Base-by-base conservation (phyloP, 129 eudicot species). In the Gnaphalium uliginosum region DNA sequence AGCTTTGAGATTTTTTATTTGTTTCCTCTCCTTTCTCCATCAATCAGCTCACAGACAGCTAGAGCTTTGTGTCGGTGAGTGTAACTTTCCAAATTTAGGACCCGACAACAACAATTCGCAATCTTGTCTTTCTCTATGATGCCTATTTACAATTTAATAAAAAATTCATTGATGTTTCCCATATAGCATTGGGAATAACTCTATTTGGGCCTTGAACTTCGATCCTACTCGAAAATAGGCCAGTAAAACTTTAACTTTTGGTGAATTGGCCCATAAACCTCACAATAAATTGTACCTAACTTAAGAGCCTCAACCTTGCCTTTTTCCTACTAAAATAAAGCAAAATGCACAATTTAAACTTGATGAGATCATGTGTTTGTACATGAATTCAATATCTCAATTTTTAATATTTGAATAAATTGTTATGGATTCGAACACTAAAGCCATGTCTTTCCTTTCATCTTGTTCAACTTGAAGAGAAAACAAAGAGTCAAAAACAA, bases 201-300 rank as follows among this genome's bases (percentile, higher is more conserved):
- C 37, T 33, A 64, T 4, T 78, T 79, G 78, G 78, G 83, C 78
- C 73, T 65, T 72, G 51, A 53, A 64, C 78, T 72, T 72, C 29
- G 68, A 57, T 37, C 62, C 78, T 64, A 72, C 23, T 62, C 37
- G 25, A 30, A 51, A 63, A 51, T 26, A 35, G 83, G 78, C 73
- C 60, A 26, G 26, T 19, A 35, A 64, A 19, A 21, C 15, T 39
- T 48, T 17, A 10, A 1, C 53, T 35, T 39, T 51, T 25, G 53
- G 48, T 60, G 51, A 72, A 64, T 35, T 15, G 68, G 78, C 73
- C 78, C 78, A 66, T 65, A 65, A 58, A 41, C 61, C 54, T n/a
- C 54, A 22, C 19, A 53, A 66, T 66, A 53, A 66, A 48, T 15
- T 24, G 60, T 7, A 5, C 23, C n/a, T 35, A 39, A 11, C 66